Conservation (phyloP, 2,329 filamentous ascomycete species). For the Diaporthe aspalathi region DNA sequence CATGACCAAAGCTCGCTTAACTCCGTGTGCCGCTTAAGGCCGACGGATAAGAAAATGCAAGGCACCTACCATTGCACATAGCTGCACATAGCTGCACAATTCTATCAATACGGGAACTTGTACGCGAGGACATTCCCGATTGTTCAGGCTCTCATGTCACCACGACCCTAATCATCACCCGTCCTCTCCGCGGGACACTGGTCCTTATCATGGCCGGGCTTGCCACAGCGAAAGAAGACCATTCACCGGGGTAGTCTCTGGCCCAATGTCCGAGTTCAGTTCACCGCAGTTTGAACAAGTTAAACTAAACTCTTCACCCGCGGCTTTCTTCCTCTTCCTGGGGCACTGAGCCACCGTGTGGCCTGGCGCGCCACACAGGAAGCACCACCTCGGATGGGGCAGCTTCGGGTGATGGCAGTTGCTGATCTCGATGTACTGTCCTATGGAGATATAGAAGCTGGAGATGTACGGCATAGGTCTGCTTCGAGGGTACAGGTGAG, state of each 20-base stretch:
- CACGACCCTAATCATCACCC: no score
- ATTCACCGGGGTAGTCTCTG: neutral
- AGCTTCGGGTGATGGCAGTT: neutral
- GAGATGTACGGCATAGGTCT: neutral
- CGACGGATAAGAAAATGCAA: no score
- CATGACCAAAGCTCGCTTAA: slow-evolving; percentile 15
- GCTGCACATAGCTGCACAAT: no score
- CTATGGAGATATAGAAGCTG: no score
- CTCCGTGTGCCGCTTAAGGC: slow-evolving; percentile 28
- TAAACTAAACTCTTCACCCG: no score
- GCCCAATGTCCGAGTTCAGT: neutral
- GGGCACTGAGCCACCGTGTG: neutral
- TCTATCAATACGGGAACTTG: no score
- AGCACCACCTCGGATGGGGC: neutral
- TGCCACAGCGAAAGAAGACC: neutral
- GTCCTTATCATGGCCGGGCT: neutral
- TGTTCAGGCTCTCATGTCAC: neutral
- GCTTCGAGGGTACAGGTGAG: neutral
- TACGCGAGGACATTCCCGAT: neutral
- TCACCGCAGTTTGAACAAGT: neutral
- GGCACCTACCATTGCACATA: no score
- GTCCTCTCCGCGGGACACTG: no score
- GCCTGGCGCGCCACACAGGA: neutral
- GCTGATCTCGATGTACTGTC: neutral
- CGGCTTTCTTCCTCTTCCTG: neutral